Evolutionary conservation across 495 filamentous ascomycete species (phyloP), one percentile per base, ranked within the genome.

Genomic region (Penicillium desertorum): DNA sequence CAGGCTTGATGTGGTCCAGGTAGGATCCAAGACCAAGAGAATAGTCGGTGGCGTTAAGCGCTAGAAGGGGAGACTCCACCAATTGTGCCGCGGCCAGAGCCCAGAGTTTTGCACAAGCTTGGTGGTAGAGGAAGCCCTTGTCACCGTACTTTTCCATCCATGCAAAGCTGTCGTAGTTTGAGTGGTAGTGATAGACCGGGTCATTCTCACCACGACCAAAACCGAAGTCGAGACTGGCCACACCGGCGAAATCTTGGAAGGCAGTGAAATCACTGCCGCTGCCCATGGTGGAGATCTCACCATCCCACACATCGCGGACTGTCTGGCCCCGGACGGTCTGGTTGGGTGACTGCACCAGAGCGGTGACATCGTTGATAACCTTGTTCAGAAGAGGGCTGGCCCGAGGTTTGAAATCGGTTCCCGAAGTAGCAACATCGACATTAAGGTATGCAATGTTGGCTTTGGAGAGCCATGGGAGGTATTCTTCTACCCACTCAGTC

Each of bases 401-500:
- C 0, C 74, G 58, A 43, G 74, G 70, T 7, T 53, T 45, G 44
- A 83, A 84, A 17, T 70, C 27, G 0, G 79, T 72, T 0, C 87
- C 86, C 22, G 67, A 52, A 5, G 83, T 76, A 29, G 81, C 86
- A 20, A 87, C 81, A 64, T 90, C 88, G 39, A 91, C 81, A 63
- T 91, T 90, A 45, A 91, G 59, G 59, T 90, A 90, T 2, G 87
- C 88, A 19, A 90, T 83, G 22, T 87, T 90, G 11, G 89, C 77
- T 22, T 80, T 79, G 10, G 79, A 83, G 10, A 98, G 79, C 91
- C 92, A 96, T 2, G 89, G 88, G 0, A 96, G 72, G 56, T 90
- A 90, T 62, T 98, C 94, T 62, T 87, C 82, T 2, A 88, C 88
- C 87, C 87, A 90, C 57, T 88, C 87, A 0, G 86, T 88, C 14